Evolutionary conservation across 2,329 filamentous ascomycete species (phyloP), one percentile per base, ranked within the genome.

Genomic region (Claviceps monticola): DNA sequence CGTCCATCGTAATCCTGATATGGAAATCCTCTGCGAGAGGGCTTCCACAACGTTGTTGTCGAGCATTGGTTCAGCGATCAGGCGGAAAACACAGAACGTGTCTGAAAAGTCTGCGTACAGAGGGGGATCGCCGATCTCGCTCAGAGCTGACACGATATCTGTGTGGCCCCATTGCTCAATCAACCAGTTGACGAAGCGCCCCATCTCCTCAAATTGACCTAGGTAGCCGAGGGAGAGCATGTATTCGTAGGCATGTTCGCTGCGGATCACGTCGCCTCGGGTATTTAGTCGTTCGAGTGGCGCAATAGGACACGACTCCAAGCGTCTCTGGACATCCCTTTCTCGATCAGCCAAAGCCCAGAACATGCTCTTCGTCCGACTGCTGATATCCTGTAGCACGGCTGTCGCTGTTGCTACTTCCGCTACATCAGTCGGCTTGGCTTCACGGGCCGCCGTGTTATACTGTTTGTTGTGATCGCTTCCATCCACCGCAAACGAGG

Each of bases 181-280:
- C 56, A 84, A 75, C 82, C 82, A 89, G 34, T 67, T 63, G 14
- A 83, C 65, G 5, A 83, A 65, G 4, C 67, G 68, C 5, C 75
- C 71, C 61, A 88, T 78, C 48, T 75, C 79, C 2, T 74, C 66
- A 48, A 72, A 71, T 56, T 87, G 79, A 38, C 74, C 75, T n/a
- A 80, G 64, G 50, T 76, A 73, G 1, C 78, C 83, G 21, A 88
- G 68, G 1, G 78, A 73, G 46, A 81, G 74, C 62, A 88, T 73
- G 60, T 86, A 84, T 2, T 71, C 68, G 57, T 84, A 78, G 1
- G 60, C 65, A 14, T 66, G 56, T 80, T 61, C 57, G 5, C 62
- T 64, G 52, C 60, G 57, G 41, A 67, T 61, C 2, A 62, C 61
- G 52, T 70, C 68, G 49, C 54, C 57, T 7, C 68, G 60, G 29